These are phyloP conservation scores for Colletotrichum siamense DNA, from an alignment of 2,329 filamentous ascomycete genomes.

Conservation along the genomic window DNA sequence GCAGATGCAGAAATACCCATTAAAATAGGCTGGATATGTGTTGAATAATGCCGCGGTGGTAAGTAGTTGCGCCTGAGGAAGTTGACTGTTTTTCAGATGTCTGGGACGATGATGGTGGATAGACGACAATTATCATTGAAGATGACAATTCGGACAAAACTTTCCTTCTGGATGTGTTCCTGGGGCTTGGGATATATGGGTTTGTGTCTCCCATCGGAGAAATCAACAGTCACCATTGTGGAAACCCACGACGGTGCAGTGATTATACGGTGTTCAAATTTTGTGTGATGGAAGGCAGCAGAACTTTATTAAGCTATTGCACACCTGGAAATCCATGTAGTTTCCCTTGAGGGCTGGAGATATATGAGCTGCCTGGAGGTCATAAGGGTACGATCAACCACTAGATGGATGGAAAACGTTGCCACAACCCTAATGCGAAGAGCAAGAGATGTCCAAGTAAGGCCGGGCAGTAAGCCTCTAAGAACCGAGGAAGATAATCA, in stretches of 20 bases:
- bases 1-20: neutral
- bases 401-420: neutral
- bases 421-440: neutral
- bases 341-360: neutral
- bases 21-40: neutral
- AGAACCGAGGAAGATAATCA: neutral
- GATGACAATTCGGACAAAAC: neutral
- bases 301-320: neutral
- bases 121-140: neutral
- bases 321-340: neutral
- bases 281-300: neutral
- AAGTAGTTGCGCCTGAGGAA: neutral
- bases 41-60: neutral
- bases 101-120: neutral
- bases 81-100: neutral
- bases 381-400: neutral
- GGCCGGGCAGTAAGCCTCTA: neutral
- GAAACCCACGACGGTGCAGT: neutral
- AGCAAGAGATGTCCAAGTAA: neutral
- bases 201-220: neutral
- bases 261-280: neutral
- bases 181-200: neutral
- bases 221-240: neutral
- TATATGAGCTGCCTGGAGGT: neutral
- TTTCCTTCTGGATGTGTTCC: rapidly evolving